Percentiles rank a stretch among this genome's conserved stretches.
Conservation (phyloP, 768 basidiomycete species). For the Mycena olivaceomarginata region DNA sequence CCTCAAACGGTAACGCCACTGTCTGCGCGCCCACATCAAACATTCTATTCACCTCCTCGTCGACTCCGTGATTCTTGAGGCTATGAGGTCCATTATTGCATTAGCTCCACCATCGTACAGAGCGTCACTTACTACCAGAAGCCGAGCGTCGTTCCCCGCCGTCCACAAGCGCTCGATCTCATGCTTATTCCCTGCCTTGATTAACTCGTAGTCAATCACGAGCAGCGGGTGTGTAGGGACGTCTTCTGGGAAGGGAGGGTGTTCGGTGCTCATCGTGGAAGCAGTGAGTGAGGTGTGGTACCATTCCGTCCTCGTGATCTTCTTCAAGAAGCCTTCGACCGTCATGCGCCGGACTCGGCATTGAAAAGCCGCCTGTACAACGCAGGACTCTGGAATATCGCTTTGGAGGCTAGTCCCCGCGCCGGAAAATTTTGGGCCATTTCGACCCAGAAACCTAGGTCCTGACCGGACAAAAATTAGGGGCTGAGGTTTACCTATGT, state of each 20-base stretch:
- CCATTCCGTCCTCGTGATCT: constrained; percentile 1
- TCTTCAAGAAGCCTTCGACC: neutral
- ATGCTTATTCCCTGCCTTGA: constrained; percentile 55
- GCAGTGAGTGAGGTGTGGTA: neutral
- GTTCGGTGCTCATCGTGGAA: constrained; percentile 9
- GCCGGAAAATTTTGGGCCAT: no score
- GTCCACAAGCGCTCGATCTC: constrained; percentile 64
- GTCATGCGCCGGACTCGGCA: neutral
- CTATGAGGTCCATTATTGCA: constrained; percentile 44
- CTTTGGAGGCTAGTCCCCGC: no score
- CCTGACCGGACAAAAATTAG: no score
- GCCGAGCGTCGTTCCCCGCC: constrained; percentile 65
- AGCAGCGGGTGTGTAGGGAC: constrained; percentile 64
- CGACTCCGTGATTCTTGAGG: constrained; percentile 65
- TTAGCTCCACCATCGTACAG: neutral
- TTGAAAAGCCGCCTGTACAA: neutral
- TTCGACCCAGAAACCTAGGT: no score
- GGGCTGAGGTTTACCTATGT: no score
- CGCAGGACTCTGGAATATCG: no score
- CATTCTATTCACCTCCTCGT: constrained; percentile 60
- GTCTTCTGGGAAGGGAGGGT: constrained; percentile 45
- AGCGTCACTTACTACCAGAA: constrained; percentile 68
- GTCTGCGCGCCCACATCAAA: constrained; percentile 65
- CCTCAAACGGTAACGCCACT: constrained; percentile 62
- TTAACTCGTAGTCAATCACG: constrained; percentile 63